These are phyloP conservation scores for Populus euphratica DNA, from an alignment of 345 rosid genomes.

Conservation along the genomic window DNA sequence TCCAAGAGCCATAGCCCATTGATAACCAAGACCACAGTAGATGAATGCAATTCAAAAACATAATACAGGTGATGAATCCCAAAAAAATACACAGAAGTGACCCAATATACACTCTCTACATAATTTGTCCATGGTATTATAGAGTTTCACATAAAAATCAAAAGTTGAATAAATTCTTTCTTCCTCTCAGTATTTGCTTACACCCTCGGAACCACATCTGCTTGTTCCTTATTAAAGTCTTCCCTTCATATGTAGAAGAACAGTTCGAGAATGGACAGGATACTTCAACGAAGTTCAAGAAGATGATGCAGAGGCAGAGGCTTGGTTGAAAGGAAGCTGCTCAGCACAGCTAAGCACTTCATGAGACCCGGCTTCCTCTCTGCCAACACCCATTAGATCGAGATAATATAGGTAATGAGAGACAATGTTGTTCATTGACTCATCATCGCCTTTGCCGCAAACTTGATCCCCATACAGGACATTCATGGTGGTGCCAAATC, in stretches of 20 bases:
- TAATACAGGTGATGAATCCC: too few species aligned
- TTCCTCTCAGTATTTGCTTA: background rate
- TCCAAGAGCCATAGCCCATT: too few species aligned
- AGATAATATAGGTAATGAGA: conserved; percentile 76
- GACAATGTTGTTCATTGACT: conserved; percentile 65
- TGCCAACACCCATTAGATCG: conserved; percentile 76
- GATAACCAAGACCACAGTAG: too few species aligned
- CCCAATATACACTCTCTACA: too few species aligned
- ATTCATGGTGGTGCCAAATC: conserved; percentile 79
- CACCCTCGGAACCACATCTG: background rate
- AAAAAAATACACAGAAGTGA: background rate
- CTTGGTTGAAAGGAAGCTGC: conserved; percentile 53
- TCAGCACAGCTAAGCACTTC: conserved; percentile 70
- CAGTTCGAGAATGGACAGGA: background rate
- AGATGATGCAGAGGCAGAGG: conserved; percentile 32
- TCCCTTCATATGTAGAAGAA: background rate
- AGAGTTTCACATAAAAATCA: background rate
- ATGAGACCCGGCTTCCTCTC: conserved; percentile 87
- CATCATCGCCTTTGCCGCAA: conserved; percentile 57
- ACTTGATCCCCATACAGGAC: conserved; percentile 67
- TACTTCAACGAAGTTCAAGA: conserved; percentile 10
- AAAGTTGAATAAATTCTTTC: background rate
- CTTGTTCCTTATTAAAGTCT: conserved; percentile 1
- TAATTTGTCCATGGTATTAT: background rate
- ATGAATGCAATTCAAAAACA: too few species aligned